Base-by-base conservation (phyloP, 2,329 filamentous ascomycete genomes). In the Monosporascus sp. region DNA sequence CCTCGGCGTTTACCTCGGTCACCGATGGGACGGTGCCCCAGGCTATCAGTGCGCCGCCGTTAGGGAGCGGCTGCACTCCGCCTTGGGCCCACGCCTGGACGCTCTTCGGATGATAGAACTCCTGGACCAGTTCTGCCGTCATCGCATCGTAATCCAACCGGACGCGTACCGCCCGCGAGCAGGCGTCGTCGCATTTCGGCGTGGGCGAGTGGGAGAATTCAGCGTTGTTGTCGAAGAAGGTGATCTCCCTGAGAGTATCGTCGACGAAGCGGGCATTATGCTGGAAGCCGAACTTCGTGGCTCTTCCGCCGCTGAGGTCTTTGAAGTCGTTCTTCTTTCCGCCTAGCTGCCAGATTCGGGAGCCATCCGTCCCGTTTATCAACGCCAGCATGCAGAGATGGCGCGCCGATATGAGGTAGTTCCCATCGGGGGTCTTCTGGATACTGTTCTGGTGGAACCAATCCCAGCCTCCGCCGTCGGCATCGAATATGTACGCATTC, bases 41-140 rank as follows among this genome's bases (percentile, higher is more conserved):
- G 57, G 79, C 78, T 36, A 83, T 74, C 43, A 83, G 68, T 8
- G 74, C 74, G 54, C 80, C 78, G 27, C 76, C 76, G 50, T 75
- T 74, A 0, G 77, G 73, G 0, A 85, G 71, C 8, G 80, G 58
- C 58, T 85, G 81, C 22, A 77, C 74, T 2, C 67, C 72, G 6
- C 72, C 72, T 52, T 75, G 72, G 25, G 57, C 55, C 3, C 67
- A 71, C 3, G 72, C 71, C 53, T 75, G 73, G 44, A 55, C 54
- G 49, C 54, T 56, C 14, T 44, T 43, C 14, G 54, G 54, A 24
- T 53, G 74, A 47, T 72, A 67, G 62, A 74, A 77, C 18, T 72
- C 70, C 43, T 70, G 68, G 22, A 77, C 65, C 45, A 75, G 67
- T 1, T 68, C 70, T 1, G 76, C 77, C 1, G 68, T 76, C 58